These are phyloP conservation scores for Leucosporidium scottii DNA, from an alignment of 768 basidiomycete species.

Conservation along the genomic window DNA sequence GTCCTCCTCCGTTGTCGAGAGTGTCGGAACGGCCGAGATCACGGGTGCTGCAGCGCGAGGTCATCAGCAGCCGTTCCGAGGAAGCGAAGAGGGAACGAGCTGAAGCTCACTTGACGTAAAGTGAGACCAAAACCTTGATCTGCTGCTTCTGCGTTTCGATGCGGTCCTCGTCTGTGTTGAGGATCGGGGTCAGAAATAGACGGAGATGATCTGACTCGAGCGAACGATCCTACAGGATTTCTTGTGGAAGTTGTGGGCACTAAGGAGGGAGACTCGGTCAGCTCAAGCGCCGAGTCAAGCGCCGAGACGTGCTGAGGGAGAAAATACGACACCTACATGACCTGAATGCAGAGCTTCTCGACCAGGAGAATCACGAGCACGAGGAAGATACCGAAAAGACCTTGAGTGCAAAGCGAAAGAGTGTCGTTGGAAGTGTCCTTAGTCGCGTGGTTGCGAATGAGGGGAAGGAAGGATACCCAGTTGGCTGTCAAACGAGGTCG, in stretches of 20 bases:
- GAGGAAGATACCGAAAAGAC: constrained; percentile 66
- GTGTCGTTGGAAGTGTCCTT: constrained; percentile 39
- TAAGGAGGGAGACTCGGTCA: not conserved
- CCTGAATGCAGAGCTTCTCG: constrained; percentile 81
- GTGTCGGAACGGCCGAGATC: constrained; percentile 66
- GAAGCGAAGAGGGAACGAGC: too few species aligned
- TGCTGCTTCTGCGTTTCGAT: constrained; percentile 77
- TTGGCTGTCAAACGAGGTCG: constrained; percentile 38
- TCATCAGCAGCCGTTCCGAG: not conserved
- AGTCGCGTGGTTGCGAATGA: constrained; percentile 39
- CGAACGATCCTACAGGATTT: constrained; percentile 26
- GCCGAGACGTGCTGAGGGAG: not conserved
- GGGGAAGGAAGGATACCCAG: constrained; percentile 67
- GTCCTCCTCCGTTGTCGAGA: constrained; percentile 43
- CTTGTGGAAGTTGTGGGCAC: constrained; percentile 45
- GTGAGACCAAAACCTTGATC: constrained; percentile 58
- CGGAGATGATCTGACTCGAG: too few species aligned
- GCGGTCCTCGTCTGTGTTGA: constrained; percentile 52
- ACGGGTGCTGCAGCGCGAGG: constrained; percentile 49
- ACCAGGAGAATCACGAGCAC: constrained; percentile 63
- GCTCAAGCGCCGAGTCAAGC: too few species aligned
- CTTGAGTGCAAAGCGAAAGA: constrained; percentile 54
- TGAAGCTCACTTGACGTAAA: constrained; percentile 53
- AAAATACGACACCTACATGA: constrained; percentile 47
- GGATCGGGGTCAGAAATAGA: not conserved